Evolutionary conservation across 2,329 filamentous ascomycete genomes (phyloP), one percentile per base, ranked within the genome.

Genomic region (Fusarium burgessii): DNA sequence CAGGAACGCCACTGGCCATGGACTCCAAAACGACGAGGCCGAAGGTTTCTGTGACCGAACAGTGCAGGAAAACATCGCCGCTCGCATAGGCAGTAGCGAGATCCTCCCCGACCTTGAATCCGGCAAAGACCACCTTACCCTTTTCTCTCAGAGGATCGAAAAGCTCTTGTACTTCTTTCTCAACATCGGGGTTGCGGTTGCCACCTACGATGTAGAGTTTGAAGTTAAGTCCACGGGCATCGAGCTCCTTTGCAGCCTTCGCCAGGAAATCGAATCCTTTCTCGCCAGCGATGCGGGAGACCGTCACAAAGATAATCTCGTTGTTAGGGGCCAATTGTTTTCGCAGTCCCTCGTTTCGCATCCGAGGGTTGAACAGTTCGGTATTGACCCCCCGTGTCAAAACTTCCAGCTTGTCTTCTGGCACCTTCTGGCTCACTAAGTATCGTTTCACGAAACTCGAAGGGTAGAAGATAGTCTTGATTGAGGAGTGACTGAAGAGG

Each of bases 231-330:
- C 86, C 86, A 14, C 84, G 83, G 14, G 83, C 82, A 42, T 87
- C 86, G n/a, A 93, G 80, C 62, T 84, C 83, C 42, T 80, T 81
- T 15, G 86, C 87, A 2, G 83, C 88, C 55, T 85, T 79, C 7
- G 90, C 87, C 27, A 93, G 82, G 74, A 92, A 93, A 47, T 88
- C 87, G 73, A 92, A 92, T 0, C 91, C 90, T 76, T 93, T 93
- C 76, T 93, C 91, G 3, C 89, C 89, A 0, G 91, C 90, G 27
- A 93, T 82, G 33, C 91, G 86, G 6, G 89, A 90, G 13, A 92
- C 90, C 36, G 87, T 91, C 57, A 91, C 84, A 29, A 93, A 85
- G 47, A 93, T 87, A 66, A 90, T 82, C 77, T 92, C 89, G 41
- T 87, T 88, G 54, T 88, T 84, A 0, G 89, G 89, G 0, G 89